Evolutionary conservation across 805 yeast species (phyloP), one percentile per base, ranked within the genome.

Genomic region (Ogataea allantospora): DNA sequence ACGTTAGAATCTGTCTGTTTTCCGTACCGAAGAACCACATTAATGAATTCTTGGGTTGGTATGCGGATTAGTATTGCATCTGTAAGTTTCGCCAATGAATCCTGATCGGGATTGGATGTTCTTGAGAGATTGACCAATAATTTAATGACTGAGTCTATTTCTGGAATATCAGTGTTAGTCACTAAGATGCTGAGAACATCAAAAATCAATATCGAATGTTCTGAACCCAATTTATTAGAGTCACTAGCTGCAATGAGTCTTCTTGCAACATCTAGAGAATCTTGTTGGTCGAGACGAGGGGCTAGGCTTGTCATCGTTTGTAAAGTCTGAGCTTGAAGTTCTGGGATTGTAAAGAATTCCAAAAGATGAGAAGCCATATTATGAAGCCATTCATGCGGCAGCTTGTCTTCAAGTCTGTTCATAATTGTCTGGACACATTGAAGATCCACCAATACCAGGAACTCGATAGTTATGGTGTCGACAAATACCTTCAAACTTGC

Each of bases 391-490:
- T 38, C 33, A 1, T 11, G n/a, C 3, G 48, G 30, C 6, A 51
- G 28, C 8, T 23, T 31, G 6, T 34, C 20, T 3, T 27, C 27
- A 2, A 52, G 14, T 3, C 34, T 24, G 1, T 33, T 34, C 7
- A 51, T 40, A 11, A 60, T 34, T n/a, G 36, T 35, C 13, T 40
- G 38, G 18, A 60, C 43, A 23, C 56, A 51, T 6, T 27, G 19
- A 23, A 60, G 42, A 37, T 50, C 51, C 17, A 38, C 49, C 8
- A 38, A 26, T 14, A 57, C 57, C 12, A 60, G 40, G 19, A 60
- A 57, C 36, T 60, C 64, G 18, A 54, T 52, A 10, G 51, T 42
- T n/a, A 59, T 50, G 2, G 53, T 51, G 15, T 50, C 47, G 10
- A 41, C 32, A 19, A 60, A 55, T 10, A 55, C 49, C 5, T 35